Evolutionary conservation across 768 basidiomycete species (phyloP).

Genomic region (Rhizopogon vulgaris): DNA sequence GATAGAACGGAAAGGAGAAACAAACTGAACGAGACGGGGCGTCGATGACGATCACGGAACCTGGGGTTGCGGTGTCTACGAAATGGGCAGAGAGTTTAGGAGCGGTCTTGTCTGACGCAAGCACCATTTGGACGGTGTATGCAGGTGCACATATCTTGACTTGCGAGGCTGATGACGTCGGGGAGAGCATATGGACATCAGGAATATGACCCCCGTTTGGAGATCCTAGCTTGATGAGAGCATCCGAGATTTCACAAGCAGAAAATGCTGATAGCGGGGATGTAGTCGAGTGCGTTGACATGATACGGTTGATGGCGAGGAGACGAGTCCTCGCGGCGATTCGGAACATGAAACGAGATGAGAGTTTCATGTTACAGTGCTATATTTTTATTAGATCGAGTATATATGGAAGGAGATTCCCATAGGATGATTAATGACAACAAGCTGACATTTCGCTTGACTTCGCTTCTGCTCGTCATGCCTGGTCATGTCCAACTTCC

Average conservation of each 20-base stretch:
- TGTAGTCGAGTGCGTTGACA: conserved; percentile 10
- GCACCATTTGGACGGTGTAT: conserved; percentile 84
- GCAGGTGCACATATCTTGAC: conserved; percentile 67
- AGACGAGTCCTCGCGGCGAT: conserved; percentile 3
- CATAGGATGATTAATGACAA: not conserved
- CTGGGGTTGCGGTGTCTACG: conserved; percentile 67
- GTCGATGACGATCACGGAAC: conserved; percentile 67
- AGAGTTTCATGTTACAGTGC: not conserved
- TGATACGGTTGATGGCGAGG: conserved; percentile 7
- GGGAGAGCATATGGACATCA: conserved; percentile 54
- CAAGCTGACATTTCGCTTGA: not conserved
- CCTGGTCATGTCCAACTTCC: conserved; percentile 4
- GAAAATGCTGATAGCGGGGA: conserved; percentile 38
- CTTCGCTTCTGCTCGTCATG: conserved; percentile 1
- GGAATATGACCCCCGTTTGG: conserved; percentile 76
- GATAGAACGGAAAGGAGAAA: conserved; percentile 9
- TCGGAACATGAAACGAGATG: not conserved
- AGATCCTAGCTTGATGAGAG: conserved; percentile 72
- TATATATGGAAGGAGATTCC: conserved; percentile 3
- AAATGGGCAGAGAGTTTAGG: conserved; percentile 71
- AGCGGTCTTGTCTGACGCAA: conserved; percentile 46
- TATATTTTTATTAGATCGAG: not conserved
- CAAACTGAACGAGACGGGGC: conserved; percentile 58
- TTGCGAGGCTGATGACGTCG: conserved; percentile 23
- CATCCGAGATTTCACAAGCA: conserved; percentile 84